phyloP scores from a whole-genome alignment of 2,329 filamentous ascomycete genomes.

The Verticillium nonalfalfae region DNA sequence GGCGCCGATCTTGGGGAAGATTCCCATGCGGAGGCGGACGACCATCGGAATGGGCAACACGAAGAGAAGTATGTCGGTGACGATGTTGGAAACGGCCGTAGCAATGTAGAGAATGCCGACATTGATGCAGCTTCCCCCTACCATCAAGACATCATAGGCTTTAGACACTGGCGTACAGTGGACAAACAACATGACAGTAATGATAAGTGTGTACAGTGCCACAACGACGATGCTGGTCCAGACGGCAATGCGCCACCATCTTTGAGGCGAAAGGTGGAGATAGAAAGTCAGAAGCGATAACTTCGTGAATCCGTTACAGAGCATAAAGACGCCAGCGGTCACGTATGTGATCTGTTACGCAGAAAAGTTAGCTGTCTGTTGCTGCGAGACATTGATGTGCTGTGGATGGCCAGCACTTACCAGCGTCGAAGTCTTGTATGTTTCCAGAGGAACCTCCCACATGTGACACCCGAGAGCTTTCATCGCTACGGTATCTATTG shows the following conservation, averaged over 20 bases:
- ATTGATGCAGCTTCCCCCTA: conserved; percentile 33
- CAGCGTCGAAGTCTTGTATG: conserved; percentile 3
- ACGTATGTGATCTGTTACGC: conserved; percentile 14
- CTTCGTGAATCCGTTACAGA: conserved; percentile 27
- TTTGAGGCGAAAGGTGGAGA: conserved; percentile 25
- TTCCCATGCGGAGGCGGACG: conserved; percentile 33
- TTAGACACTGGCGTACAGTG: conserved; percentile 26
- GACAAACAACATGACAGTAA: conserved; percentile 27
- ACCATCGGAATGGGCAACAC: conserved; percentile 39
- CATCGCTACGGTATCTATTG: conserved; percentile 2
- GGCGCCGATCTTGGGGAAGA: conserved; percentile 38
- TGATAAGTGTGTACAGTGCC: conserved; percentile 20
- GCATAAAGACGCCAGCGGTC: conserved; percentile 21
- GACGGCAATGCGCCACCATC: conserved; percentile 22
- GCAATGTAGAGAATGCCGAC: conserved; percentile 40
- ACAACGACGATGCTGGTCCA: conserved; percentile 22
- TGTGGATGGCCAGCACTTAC: neutral
- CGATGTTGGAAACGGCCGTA: conserved; percentile 39
- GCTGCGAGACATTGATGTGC: neutral
- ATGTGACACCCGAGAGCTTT: conserved; percentile 13
- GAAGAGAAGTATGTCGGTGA: conserved; percentile 41
- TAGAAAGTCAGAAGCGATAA: conserved; percentile 31
- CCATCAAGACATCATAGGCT: conserved; percentile 21
- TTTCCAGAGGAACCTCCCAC: conserved; percentile 12
- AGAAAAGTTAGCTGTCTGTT: conserved; percentile 4